A percentile compares a stretch with the other conserved stretches of the same genome.
Evolutionary conservation across 352 stramenopile species (phyloP).

Genomic region (Paralagenidium karlingii): DNA sequence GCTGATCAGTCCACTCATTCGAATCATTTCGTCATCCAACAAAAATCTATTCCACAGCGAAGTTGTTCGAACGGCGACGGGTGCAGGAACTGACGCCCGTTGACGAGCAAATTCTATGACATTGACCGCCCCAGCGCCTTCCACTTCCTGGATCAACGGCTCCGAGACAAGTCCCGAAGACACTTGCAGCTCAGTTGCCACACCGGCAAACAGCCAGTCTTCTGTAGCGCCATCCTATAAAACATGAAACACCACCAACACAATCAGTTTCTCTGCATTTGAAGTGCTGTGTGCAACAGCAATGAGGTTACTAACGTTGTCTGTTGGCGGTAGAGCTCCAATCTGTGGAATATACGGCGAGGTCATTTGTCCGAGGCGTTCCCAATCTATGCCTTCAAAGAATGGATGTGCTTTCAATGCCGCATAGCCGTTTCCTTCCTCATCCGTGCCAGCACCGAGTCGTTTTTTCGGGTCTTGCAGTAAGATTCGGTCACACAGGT

Average conservation of each 20-base stretch:
- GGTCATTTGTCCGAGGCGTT: constrained; percentile 23
- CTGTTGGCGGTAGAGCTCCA: constrained; percentile 37
- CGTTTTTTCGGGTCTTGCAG: constrained; percentile 56
- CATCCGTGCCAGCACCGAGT: constrained; percentile 54
- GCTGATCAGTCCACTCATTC: constrained; percentile 75
- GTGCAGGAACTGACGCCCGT: constrained; percentile 43
- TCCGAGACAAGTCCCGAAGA: constrained; percentile 70
- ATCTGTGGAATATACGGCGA: constrained; percentile 54
- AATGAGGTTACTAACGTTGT: constrained; percentile 30
- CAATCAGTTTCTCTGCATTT: not conserved
- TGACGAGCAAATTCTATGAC: constrained; percentile 71
- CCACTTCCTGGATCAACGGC: constrained; percentile 32
- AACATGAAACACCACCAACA: not conserved
- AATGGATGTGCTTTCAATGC: constrained; percentile 68
- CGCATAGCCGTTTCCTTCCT: constrained; percentile 63
- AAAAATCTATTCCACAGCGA: constrained; percentile 81
- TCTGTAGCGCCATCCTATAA: constrained; percentile 74
- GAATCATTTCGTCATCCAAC: constrained; percentile 80
- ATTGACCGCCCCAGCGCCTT: constrained; percentile 17
- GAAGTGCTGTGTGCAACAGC: not conserved
- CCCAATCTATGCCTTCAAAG: constrained; percentile 75
- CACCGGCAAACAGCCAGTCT: constrained; percentile 80
- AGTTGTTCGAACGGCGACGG: constrained; percentile 50
- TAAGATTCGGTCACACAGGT: constrained; percentile 71
- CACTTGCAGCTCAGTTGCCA: constrained; percentile 77